Percentiles rank a stretch among this genome's conserved stretches.
Conservation (phyloP, 2,329 filamentous ascomycete genomes). For the Paecilomyces niveus region DNA sequence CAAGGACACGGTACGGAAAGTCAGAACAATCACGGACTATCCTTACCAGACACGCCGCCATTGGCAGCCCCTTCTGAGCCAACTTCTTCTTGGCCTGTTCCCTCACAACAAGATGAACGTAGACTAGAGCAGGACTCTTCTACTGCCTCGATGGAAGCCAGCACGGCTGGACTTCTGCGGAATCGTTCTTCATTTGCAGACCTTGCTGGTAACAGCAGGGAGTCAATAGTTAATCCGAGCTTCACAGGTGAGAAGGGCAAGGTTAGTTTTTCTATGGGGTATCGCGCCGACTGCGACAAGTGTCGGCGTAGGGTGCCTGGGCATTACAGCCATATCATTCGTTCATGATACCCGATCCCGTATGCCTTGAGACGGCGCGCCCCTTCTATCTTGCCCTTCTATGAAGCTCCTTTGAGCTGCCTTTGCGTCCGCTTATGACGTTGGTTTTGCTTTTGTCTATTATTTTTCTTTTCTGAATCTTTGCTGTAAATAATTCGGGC, state of each 20-base stretch:
- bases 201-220: conserved; percentile 3
- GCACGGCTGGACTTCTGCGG: background rate
- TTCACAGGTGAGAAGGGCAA: conserved; percentile 32
- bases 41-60: conserved; percentile 5
- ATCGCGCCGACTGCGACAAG: conserved; percentile 70
- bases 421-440: background rate
- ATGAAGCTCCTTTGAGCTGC: background rate
- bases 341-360: conserved; percentile 12
- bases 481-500: background rate
- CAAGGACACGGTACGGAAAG: background rate
- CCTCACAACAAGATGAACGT: background rate
- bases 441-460: background rate
- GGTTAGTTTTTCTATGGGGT: conserved; percentile 70
- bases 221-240: conserved; percentile 1
- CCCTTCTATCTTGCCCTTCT: background rate
- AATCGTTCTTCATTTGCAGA: background rate
- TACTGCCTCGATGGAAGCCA: background rate
- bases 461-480: background rate
- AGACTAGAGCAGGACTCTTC: background rate
- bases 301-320: conserved; percentile 67
- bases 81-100: background rate
- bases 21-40: background rate
- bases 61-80: background rate
- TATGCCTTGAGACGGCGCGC: background rate
- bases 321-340: conserved; percentile 72